Percentiles rank a stretch among this genome's conserved stretches.
These are phyloP conservation scores for Gardenia jasminoides DNA, from an alignment of 257 asterid species.

Conservation along the genomic window DNA sequence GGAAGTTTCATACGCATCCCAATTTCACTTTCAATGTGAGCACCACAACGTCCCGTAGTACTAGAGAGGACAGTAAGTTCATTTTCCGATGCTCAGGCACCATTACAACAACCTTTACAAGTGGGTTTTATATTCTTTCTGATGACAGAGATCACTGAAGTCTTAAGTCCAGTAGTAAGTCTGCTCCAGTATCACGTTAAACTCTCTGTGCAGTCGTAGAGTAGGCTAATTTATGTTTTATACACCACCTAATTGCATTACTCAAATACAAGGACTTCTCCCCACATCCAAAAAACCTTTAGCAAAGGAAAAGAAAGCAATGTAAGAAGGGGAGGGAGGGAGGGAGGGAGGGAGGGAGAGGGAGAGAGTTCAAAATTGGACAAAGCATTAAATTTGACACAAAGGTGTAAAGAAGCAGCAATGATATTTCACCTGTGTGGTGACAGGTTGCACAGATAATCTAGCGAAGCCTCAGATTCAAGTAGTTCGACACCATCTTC, in stretches of 20 bases:
- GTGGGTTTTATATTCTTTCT: background rate
- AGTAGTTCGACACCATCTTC: slow-evolving; percentile 76
- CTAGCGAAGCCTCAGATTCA: slow-evolving; percentile 79
- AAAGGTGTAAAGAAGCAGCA: background rate
- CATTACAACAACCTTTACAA: background rate
- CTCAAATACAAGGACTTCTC: background rate
- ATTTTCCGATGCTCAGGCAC: background rate
- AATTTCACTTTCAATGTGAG: background rate
- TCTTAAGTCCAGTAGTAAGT: background rate
- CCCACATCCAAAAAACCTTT: background rate
- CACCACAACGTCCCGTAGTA: background rate
- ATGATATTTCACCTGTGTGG: slow-evolving; percentile 69
- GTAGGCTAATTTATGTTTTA: too few relatives aligned
- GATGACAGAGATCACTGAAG: background rate
- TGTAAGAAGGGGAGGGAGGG: background rate
- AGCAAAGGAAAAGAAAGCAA: background rate
- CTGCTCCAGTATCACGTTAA: background rate
- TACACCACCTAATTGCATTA: background rate
- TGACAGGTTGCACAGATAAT: slow-evolving; percentile 86
- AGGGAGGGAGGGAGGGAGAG: background rate
- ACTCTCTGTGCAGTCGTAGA: background rate
- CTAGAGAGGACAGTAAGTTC: background rate
- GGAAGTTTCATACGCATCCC: background rate
- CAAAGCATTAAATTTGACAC: too few relatives aligned
- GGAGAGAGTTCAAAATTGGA: background rate